These are phyloP conservation scores for Penicillium corylophilum DNA, from an alignment of 2,329 filamentous ascomycete species.

Conservation along the genomic window DNA sequence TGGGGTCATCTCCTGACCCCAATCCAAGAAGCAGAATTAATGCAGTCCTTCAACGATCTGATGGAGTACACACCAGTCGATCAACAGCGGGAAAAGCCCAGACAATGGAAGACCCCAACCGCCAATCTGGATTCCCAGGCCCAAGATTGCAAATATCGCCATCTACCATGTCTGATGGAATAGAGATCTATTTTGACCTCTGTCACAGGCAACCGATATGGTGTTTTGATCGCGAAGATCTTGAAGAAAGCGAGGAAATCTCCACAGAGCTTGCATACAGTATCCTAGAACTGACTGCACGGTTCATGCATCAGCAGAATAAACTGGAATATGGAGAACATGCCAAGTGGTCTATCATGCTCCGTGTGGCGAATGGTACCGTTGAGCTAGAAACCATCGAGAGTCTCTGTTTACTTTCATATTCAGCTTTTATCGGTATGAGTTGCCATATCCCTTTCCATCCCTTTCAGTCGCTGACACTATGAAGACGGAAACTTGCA, in stretches of 20 bases:
- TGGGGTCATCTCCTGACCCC: background rate
- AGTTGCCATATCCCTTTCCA: background rate
- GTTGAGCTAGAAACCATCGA: slow-evolving; percentile 53
- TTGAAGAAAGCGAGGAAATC: slow-evolving; percentile 27
- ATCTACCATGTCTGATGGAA: slow-evolving; percentile 21
- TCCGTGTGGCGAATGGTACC: slow-evolving; percentile 52
- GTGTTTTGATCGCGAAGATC: slow-evolving; percentile 37
- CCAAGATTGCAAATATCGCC: background rate
- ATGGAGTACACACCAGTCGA: background rate
- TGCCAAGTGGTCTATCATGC: slow-evolving; percentile 44
- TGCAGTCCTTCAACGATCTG: background rate
- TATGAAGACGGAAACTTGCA: slow-evolving; percentile 49
- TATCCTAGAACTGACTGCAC: slow-evolving; percentile 33
- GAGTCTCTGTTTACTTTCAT: slow-evolving; percentile 52
- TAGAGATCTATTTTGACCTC: slow-evolving; percentile 37
- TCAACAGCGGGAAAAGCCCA: background rate
- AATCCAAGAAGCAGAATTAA: background rate
- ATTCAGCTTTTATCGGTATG: slow-evolving; percentile 52
- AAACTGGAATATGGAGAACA: slow-evolving; percentile 39
- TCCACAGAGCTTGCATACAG: slow-evolving; percentile 36
- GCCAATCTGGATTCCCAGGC: slow-evolving; percentile 17
- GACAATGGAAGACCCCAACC: background rate
- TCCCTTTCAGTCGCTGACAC: background rate
- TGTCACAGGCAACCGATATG: slow-evolving; percentile 41
- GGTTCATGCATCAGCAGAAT: slow-evolving; percentile 30